Evolutionary conservation across 2,329 filamentous ascomycete species (phyloP), one percentile per base, ranked within the genome.

Genomic region (Exophiala oligosperma): DNA sequence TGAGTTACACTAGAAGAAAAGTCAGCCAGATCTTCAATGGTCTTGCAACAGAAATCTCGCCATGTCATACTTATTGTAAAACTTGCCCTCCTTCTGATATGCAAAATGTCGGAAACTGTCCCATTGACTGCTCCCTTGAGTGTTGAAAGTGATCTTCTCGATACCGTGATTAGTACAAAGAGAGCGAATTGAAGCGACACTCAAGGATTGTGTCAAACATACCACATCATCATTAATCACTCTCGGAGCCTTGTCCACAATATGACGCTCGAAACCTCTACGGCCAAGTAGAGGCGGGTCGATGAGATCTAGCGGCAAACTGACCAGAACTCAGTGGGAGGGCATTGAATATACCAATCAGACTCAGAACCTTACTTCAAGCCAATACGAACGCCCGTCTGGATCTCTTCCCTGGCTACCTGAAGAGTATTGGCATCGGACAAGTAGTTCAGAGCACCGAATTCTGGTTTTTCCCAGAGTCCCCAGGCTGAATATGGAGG

Each of bases 381-480:
- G 24, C 48, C 24, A 4, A 57, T 40, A 17, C 55, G 35, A 5
- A 38, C 32, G 24, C 55, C 75, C 8, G 69, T 70, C 40, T 72
- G 71, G 55, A 80, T 79, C 62, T 80, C 77, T 21, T 70, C 49
- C 24, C 40, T 52, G 9, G 38, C 54, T 9, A 47, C 35, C 14
- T 8, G 17, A 6, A 35, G 17, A 8, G 50, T 47, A 7, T 11
- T 12, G 12, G 52, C 47, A 28, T 46, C 46, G 12, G 29, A 51
- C 32, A 56, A 26, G 11, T 41, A 44, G 29, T 56, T 56, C 4
- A 56, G 29, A 8, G 52, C 14, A 17, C 52, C 52, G 11, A 48
- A 29, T 37, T 48, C 9, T 12, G 24, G 14, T 8, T 54, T 35
- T 46, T 44, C 23, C 24, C 35, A 54, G 9, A 54, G 35, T 21